Evolutionary conservation across 805 yeast species (phyloP), one percentile per base, ranked within the genome.

Genomic region (Alloascoidea hylecoeti): DNA sequence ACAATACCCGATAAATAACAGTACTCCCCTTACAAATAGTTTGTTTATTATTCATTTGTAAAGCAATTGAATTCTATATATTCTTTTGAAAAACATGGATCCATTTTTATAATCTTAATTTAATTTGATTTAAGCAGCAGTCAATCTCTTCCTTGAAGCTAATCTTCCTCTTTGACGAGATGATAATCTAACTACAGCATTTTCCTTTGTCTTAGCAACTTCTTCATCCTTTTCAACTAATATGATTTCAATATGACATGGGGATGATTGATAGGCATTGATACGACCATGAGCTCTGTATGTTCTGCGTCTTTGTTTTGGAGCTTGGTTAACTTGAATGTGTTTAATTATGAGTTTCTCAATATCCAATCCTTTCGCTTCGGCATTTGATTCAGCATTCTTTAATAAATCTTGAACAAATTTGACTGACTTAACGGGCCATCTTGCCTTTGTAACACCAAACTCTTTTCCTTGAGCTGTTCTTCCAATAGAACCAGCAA

Each of bases 251-350:
- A 92, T 89, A 83, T 92, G 99, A 61, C 92, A 88, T 66, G 98
- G 98, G 60, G 88, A 75, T 46, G 97, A 84, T 75, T 86, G 94
- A 89, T 86, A 92, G 60, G 96, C 95, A 74, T 89, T 92, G 67
- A 86, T 84, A 81, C 98, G 92, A 83, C 99, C 99, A 81, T 89
- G 97, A 60, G 99, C 99, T 81, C 99, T 88, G 95, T 75, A 92
- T 63, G 98, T 92, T 76, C 99, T 86, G 78, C 99, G 89, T 80
- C 97, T 92, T 75, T 85, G 94, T 75, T 86, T 86, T 73, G 99
- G 98, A 61, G 98, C 98, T 69, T 86, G 95, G 94, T 92, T 92
- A 63, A 89, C 98, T 78, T 92, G 98, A 66, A 92, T 89, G 83
- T 92, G 97, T 56, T 94, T 79, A 62, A 92, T 77, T 71, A 80